phyloP scores from a whole-genome alignment of 257 asterid species.

The Ilex asprella region DNA sequence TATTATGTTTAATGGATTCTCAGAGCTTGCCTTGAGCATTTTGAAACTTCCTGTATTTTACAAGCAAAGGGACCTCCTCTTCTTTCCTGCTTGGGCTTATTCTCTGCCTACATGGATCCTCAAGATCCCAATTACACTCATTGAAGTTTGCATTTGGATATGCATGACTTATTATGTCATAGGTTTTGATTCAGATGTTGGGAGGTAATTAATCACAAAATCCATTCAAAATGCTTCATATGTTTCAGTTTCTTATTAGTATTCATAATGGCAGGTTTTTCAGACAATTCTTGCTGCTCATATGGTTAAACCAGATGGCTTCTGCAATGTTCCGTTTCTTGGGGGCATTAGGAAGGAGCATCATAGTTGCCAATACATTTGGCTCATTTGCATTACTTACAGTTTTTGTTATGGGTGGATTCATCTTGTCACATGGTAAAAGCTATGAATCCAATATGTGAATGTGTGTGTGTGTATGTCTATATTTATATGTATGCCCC shows the following conservation, averaged over 20 bases:
- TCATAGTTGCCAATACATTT: constrained; percentile 60
- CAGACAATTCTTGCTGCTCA: constrained; percentile 44
- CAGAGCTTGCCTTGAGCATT: constrained; percentile 64
- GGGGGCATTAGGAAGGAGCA: constrained; percentile 54
- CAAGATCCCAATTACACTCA: constrained; percentile 49
- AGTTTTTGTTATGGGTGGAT: constrained; percentile 52
- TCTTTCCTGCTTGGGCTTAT: constrained; percentile 75
- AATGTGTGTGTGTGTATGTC: no score
- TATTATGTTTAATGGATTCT: constrained; percentile 67
- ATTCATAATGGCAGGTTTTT: constrained; percentile 40
- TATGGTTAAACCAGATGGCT: constrained; percentile 48
- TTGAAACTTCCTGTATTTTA: constrained; percentile 70
- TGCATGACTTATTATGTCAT: constrained; percentile 44
- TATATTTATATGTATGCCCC: no score
- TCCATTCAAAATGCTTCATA: background rate
- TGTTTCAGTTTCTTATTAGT: background rate
- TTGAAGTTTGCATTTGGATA: constrained; percentile 43
- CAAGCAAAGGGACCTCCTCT: constrained; percentile 76
- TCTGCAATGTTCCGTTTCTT: constrained; percentile 53
- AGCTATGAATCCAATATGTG: no score
- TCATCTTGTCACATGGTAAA: constrained; percentile 61
- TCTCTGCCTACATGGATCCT: constrained; percentile 70
- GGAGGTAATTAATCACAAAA: constrained; percentile 27
- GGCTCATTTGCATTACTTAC: constrained; percentile 49
- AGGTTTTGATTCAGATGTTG: constrained; percentile 50